phyloP scores from a whole-genome alignment of 805 yeast species.

The Ascoidea rubescens region DNA sequence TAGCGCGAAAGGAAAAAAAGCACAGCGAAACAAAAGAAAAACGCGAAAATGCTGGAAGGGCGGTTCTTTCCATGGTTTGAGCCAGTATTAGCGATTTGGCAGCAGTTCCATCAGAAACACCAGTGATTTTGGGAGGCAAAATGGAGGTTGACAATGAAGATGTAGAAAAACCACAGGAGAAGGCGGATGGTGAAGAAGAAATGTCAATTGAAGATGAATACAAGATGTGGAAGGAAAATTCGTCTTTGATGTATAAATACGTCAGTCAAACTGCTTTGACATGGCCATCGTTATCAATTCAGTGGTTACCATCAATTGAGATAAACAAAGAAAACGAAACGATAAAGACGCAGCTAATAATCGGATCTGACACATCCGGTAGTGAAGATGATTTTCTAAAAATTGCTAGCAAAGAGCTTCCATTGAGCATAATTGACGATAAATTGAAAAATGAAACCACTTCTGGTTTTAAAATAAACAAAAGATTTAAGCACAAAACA shows the following conservation, averaged over 20 bases:
- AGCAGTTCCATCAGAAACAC: no score
- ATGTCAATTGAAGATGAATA: constrained; percentile 39
- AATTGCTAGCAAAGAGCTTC: constrained; percentile 46
- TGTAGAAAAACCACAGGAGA: background rate
- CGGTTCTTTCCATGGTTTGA: no score
- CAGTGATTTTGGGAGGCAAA: no score
- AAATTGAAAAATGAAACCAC: constrained; percentile 26
- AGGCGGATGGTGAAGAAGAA: constrained; percentile 11
- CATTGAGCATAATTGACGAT: constrained; percentile 23
- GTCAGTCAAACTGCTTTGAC: constrained; percentile 67
- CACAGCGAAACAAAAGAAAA: no score
- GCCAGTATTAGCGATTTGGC: no score
- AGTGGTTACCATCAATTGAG: constrained; percentile 48
- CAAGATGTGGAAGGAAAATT: constrained; percentile 68
- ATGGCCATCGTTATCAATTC: constrained; percentile 74
- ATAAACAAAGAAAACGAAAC: constrained; percentile 16
- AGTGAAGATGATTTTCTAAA: constrained; percentile 54
- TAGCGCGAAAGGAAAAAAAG: no score
- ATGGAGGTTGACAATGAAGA: no score
- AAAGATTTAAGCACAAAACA: constrained; percentile 40
- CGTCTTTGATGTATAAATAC: constrained; percentile 72
- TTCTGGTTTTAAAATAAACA: constrained; percentile 37
- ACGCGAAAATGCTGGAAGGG: no score
- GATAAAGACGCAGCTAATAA: constrained; percentile 35
- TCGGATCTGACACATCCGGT: constrained; percentile 68